Percentiles rank a stretch among this genome's conserved stretches.
These are phyloP conservation scores for Colletotrichum magnum DNA, from an alignment of 2,329 filamentous ascomycete species.

Conservation along the genomic window DNA sequence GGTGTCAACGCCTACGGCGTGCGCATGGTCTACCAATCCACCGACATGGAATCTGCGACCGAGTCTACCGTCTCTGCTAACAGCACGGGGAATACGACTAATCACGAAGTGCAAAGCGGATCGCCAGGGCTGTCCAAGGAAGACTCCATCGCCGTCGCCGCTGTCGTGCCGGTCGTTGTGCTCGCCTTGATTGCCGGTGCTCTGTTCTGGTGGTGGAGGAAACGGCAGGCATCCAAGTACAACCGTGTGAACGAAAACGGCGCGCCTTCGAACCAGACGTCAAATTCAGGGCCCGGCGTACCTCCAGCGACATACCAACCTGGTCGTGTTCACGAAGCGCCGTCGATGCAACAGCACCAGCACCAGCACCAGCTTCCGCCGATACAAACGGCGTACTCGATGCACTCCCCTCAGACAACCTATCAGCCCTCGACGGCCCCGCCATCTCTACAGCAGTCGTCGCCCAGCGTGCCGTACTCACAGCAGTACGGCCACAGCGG, in stretches of 20 bases:
- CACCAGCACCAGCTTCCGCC: slow-evolving; percentile 13
- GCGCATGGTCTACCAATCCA: slow-evolving; percentile 45
- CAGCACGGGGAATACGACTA: background rate
- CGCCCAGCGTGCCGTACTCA: slow-evolving; percentile 6
- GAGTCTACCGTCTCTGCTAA: background rate
- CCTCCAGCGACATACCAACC: background rate
- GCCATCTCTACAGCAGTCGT: slow-evolving; percentile 2
- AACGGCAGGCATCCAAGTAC: slow-evolving; percentile 22
- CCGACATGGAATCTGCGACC: slow-evolving; percentile 33
- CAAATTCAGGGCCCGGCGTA: background rate
- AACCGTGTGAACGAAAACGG: slow-evolving; percentile 2
- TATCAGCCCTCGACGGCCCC: slow-evolving; percentile 14
- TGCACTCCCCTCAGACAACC: slow-evolving; percentile 16
- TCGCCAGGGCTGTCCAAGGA: background rate
- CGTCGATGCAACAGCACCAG: slow-evolving; percentile 16
- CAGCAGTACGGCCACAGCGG: slow-evolving; percentile 23
- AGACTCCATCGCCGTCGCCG: slow-evolving; percentile 19
- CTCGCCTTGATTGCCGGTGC: slow-evolving; percentile 13
- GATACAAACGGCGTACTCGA: slow-evolving; percentile 16
- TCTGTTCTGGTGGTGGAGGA: slow-evolving; percentile 34
- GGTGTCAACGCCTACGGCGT: slow-evolving; percentile 45
- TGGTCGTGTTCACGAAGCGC: slow-evolving; percentile 6
- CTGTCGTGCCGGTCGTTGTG: slow-evolving; percentile 22
- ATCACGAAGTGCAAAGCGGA: too few relatives aligned
- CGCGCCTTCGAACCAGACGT: background rate